Evolutionary conservation across 805 yeast species (phyloP), one percentile per base, ranked within the genome.

Genomic region (Torulaspora microellipsoides): DNA sequence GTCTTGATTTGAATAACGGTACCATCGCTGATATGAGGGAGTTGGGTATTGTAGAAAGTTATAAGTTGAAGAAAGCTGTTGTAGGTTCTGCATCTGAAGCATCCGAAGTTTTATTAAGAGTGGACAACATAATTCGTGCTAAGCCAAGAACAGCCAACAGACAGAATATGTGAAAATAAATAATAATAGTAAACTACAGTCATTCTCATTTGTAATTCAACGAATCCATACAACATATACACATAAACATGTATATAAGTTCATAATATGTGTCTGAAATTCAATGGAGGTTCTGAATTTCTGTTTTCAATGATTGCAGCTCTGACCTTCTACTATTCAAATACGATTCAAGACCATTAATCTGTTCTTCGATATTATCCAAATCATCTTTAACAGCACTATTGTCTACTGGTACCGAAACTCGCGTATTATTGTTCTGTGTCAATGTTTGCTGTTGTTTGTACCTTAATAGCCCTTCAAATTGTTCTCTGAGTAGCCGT

Each of bases 51-150:
- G 89, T 93, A 40, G 99, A 93, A 70, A 82, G 95, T 51, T 93
- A 76, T 69, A 91, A 90, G 68, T 76, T 93, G 65, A 93, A 93
- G 70, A 76, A 79, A 51, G 95, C 97, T 2, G 99, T 95, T 12
- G 97, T 93, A 13, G 78, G 89, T 11, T 83, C 95, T 36, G 98
- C 99, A 4, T 75, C 95, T n/a, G 99, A 93, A 71, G 99, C 99
- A 27, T 95, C 98, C 4, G 98, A 93, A 71, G 90, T 93, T 37
- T 76, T 93, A 53, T 71, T 93, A 59, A 81, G 99, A 64, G 99
- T 93, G 34, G 99, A 93, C 65, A 91, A 93, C 67, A 93, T 93
- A 53, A 87, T 93, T 51, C 81, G 96, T 55, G 98, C 99, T 28
- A 90, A 86, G 66, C 99, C 99, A 51, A 78, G 99, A 69, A 90